Conservation (phyloP, 208 protist species). For the Crithidia thermophila region DNA sequence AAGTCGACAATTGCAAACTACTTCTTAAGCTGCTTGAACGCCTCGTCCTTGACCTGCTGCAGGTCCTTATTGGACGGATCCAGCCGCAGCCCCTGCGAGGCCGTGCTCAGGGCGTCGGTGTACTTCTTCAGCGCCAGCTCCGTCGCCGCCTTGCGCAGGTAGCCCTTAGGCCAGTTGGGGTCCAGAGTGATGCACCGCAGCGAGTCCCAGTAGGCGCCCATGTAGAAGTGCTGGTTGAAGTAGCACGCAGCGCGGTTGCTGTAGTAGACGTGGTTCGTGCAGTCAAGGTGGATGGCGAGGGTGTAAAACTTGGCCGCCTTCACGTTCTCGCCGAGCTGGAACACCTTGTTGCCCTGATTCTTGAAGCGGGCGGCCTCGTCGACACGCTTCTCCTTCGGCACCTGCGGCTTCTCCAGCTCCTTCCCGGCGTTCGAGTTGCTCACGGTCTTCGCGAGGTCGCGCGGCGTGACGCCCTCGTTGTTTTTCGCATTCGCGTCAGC, state of each 20-base stretch:
- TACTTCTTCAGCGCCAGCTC: constrained; percentile 70
- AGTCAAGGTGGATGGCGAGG: constrained; percentile 88
- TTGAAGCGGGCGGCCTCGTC: constrained; percentile 79
- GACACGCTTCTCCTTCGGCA: constrained; percentile 46
- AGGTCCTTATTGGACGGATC: constrained; percentile 77
- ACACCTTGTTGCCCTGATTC: constrained; percentile 91
- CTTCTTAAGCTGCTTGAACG: constrained; percentile 45
- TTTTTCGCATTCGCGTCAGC: constrained; percentile 69
- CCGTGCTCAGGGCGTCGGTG: constrained; percentile 62
- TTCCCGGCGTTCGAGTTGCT: constrained; percentile 49
- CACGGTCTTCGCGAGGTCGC: constrained; percentile 48
- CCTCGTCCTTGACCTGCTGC: constrained; percentile 62
- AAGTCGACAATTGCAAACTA: too few relatives aligned
- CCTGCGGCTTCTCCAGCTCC: constrained; percentile 72
- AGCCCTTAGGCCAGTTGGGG: constrained; percentile 92
- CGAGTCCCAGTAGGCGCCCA: constrained; percentile 89
- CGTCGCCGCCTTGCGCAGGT: constrained; percentile 87
- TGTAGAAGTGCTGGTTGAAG: constrained; percentile 86
- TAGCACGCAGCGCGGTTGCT: constrained; percentile 94
- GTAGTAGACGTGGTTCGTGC: constrained; percentile 90
- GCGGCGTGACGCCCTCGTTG: constrained; percentile 57
- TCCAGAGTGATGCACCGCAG: constrained; percentile 83
- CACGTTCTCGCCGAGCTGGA: constrained; percentile 82
- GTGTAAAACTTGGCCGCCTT: constrained; percentile 94
- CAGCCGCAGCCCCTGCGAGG: constrained; percentile 61